Base-by-base conservation (phyloP, 2,329 filamentous ascomycete species). In the Neonectria hederae region DNA sequence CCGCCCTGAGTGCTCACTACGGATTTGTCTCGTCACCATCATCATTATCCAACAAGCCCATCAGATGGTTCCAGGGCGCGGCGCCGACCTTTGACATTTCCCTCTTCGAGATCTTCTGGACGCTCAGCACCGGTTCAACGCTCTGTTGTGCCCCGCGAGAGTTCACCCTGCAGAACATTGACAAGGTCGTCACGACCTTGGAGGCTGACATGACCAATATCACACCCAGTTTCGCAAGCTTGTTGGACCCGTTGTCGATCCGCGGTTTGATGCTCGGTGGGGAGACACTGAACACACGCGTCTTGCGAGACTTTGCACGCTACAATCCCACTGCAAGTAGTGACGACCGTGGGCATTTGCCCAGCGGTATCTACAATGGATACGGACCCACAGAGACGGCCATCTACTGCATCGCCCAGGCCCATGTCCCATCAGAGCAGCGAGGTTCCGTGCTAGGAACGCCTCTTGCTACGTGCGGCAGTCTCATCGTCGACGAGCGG, bases 61-160 rank as follows among this genome's bases (percentile, higher is more conserved):
- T 78, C 30, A 71, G 78, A 13, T 80, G 78, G 77, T 78, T 79
- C 63, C 77, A 79, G 51, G 76, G 76, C 38, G 77, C 76, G 2
- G 72, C 77, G 7, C 77, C 77, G 0, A 79, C 77, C 1, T 95
- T 94, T 72, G 91, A 94, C 74, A 87, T 94, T 11, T 94, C 91
- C 1, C 89, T 94, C 0, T 94, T 94, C 72, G 92, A 95, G 71
- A 93, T 94, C 21, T 93, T 95, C 76, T 94, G 92, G 70, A 83
- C 92, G 0, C 93, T 92, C 89, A 86, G 86, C 57, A 84, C 84
- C 38, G 78, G 78, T 6, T 74, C 69, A 17, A 78, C 78, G 8
- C 74, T 80, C 7, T 80, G 77, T 65, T 76, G 75, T 14, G 77
- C 75, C 5, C 64, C 73, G 28, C 67, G 76, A 7, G 55, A 53